Evolutionary conservation across 2,329 filamentous ascomycete genomes (phyloP), one percentile per base, ranked within the genome.

Genomic region (Aspergillus floridensis): DNA sequence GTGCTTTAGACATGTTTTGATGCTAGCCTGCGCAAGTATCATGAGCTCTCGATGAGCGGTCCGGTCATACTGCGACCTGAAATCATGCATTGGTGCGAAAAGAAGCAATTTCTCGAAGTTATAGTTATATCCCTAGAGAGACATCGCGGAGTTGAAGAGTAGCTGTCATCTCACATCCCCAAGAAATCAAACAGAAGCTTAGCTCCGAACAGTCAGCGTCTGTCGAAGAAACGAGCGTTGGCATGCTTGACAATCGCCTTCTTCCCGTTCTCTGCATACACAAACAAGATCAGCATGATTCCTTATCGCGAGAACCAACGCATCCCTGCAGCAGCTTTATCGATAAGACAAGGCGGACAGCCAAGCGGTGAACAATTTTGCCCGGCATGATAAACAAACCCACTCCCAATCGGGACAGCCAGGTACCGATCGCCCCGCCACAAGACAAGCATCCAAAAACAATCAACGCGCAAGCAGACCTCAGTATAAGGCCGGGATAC

Each of bases 401-500:
- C 53, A 60, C 32, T 21, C 58, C 22, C 3, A 21, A 58, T 49
- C 44, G 16, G 53, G 49, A 29, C 46, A 21, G 2, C 31, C 11
- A 49, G 49, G 50, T 24, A 60, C 35, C 58, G 57, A 58, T n/a
- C 58, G 57, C 49, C 58, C 56, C 60, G 56, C 49, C 60, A 53
- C 24, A 29, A 59, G 53, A 53, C 12, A 21, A 52, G 24, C 56
- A 35, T 47, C 31, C 22, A 58, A 52, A 59, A 59, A 58, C 59
- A 63, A 49, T 56, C 56, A 46, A 58, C 50, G 29, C 49, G 49
- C 21, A 7, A 16, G 19, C 16, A 47, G 11, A 56, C 46, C 21
- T 21, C 21, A 26, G 46, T 46, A 51, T 46, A 48, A 29, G 35
- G 41, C 22, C 3, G 5, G 16, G 19, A 8, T 46, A 24, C 31